Percentiles rank a stretch among this genome's conserved stretches.
These are phyloP conservation scores for Solanum chmielewskii DNA, from an alignment of 257 asterid genomes.

Conservation along the genomic window DNA sequence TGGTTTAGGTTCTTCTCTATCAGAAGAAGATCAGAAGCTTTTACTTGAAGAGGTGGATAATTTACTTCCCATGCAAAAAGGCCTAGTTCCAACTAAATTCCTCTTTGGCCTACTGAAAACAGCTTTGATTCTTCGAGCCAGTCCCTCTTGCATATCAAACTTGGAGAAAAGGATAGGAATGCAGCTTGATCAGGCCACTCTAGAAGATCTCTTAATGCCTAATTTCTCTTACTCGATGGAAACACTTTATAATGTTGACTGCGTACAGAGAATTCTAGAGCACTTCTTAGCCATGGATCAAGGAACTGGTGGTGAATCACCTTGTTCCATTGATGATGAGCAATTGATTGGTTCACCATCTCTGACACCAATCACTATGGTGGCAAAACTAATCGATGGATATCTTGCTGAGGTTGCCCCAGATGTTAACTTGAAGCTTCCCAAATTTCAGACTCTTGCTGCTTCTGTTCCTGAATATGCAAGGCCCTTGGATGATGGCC, in stretches of 20 bases:
- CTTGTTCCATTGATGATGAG: slow-evolving; percentile 63
- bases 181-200: slow-evolving; percentile 93
- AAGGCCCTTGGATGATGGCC: slow-evolving; percentile 92
- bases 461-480: slow-evolving; percentile 90
- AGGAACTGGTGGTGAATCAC: slow-evolving; percentile 64
- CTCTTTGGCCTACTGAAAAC: slow-evolving; percentile 78
- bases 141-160: slow-evolving; percentile 38
- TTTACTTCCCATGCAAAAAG: slow-evolving; percentile 79
- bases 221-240: slow-evolving; percentile 78
- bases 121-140: slow-evolving; percentile 72
- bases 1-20: slow-evolving; percentile 28
- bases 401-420: slow-evolving; percentile 96
- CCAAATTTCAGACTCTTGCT: slow-evolving; percentile 82
- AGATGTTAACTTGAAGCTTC: slow-evolving; percentile 74
- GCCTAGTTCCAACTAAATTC: slow-evolving; percentile 55
- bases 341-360: slow-evolving; percentile 80
- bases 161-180: slow-evolving; percentile 76
- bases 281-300: slow-evolving; percentile 83
- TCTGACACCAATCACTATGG: slow-evolving; percentile 82
- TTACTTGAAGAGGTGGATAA: slow-evolving; percentile 73
- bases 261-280: slow-evolving; percentile 69
- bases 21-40: slow-evolving; percentile 78
- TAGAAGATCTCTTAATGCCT: slow-evolving; percentile 95
- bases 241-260: slow-evolving; percentile 87
- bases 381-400: slow-evolving; percentile 85